phyloP scores from a whole-genome alignment of 2,329 filamentous ascomycete genomes.

The Tolypocladium amazonense region DNA sequence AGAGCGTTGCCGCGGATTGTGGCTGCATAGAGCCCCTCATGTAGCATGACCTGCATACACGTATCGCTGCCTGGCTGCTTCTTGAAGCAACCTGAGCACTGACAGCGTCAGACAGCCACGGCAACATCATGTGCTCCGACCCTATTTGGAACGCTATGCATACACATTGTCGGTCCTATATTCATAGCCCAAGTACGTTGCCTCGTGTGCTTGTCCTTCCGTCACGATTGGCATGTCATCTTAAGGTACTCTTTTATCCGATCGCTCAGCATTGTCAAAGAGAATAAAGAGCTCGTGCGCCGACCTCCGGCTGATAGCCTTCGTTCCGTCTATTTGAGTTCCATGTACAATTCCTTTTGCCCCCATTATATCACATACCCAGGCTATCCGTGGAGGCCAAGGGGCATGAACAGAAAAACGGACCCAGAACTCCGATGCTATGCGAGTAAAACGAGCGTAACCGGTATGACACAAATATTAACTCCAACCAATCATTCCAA shows the following conservation, averaged over 20 bases:
- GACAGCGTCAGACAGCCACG: background rate
- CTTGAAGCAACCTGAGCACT: background rate
- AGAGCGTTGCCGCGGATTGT: background rate
- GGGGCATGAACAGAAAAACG: background rate
- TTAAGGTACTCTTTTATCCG: background rate
- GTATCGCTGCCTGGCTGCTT: background rate
- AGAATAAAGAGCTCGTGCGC: background rate
- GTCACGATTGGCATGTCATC: background rate
- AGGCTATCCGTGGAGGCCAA: background rate
- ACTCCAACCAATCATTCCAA: background rate
- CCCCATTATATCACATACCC: background rate
- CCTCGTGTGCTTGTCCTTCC: background rate
- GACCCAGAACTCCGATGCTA: conserved; percentile 12
- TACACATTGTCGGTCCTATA: background rate
- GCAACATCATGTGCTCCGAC: background rate
- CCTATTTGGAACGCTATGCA: background rate
- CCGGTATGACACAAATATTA: background rate
- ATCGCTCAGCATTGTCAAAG: background rate
- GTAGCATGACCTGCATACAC: background rate
- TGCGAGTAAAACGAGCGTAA: conserved; percentile 4
- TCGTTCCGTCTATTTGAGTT: background rate
- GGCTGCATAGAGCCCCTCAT: background rate
- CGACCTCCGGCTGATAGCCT: background rate
- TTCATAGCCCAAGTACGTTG: background rate
- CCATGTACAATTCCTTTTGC: background rate